A percentile compares a stretch with the other conserved stretches of the same genome.
Conservation (phyloP, 2,329 filamentous ascomycete species). For the Fusarium equiseti region DNA sequence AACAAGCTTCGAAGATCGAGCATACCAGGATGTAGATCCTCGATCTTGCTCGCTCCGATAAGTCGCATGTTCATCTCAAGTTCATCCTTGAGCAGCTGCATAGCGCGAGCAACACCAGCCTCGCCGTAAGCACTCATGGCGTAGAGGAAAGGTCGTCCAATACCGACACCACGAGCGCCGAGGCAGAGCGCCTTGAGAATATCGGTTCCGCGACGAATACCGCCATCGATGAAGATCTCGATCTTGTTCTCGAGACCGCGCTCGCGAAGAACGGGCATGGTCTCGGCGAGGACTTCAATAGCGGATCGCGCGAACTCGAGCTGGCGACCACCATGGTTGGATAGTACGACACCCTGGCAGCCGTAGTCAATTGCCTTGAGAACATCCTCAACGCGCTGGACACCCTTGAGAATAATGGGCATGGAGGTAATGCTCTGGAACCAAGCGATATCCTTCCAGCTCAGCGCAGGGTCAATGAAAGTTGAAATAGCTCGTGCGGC, state of each 20-base stretch:
- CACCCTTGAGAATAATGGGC: constrained; percentile 96
- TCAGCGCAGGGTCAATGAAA: constrained; percentile 95
- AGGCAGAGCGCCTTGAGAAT: constrained; percentile 96
- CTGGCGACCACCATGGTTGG: constrained; percentile 95
- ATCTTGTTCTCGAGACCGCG: constrained; percentile 80
- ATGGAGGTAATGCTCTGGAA: constrained; percentile 90
- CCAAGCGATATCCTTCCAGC: constrained; percentile 95
- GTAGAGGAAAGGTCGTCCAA: constrained; percentile 93
- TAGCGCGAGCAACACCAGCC: constrained; percentile 88
- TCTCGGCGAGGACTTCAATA: constrained; percentile 91
- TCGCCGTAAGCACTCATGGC: constrained; percentile 95
- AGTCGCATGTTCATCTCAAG: constrained; percentile 99
- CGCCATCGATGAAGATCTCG: constrained; percentile 92
- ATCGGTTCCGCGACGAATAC: constrained; percentile 89
- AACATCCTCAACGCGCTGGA: constrained; percentile 96
- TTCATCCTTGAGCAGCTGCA: constrained; percentile 94
- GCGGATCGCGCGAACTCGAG: constrained; percentile 91
- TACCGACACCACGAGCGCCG: constrained; percentile 91
- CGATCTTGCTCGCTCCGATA: constrained; percentile 81
- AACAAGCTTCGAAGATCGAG: constrained; percentile 80
- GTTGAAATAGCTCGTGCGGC: constrained; percentile 94
- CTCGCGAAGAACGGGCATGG: constrained; percentile 85
- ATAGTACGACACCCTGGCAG: constrained; percentile 90
- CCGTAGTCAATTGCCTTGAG: constrained; percentile 85
- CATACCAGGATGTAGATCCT: constrained; percentile 83